Evolutionary conservation across 2,329 filamentous ascomycete genomes (phyloP).

Genomic region (Paecilomyces variotii): DNA sequence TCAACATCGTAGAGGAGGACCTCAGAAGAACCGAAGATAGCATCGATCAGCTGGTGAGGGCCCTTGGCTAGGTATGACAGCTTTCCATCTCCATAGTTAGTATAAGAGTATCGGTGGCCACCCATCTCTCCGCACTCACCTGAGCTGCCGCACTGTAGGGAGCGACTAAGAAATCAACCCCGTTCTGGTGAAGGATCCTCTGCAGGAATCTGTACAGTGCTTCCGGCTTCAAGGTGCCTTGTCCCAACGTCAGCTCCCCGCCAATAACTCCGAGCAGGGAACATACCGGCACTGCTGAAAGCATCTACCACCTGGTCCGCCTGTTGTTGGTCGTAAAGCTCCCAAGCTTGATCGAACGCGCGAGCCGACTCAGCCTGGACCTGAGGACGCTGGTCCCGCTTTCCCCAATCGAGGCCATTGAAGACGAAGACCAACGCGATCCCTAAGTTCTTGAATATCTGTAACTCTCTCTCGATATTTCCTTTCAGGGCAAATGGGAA

Average conservation of each 20-base stretch:
- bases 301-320: constrained; percentile 72
- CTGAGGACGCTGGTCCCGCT: constrained; percentile 57
- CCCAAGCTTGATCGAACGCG: constrained; percentile 75
- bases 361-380: constrained; percentile 56
- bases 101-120: background rate
- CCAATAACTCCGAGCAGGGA: background rate
- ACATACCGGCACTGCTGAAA: constrained; percentile 74
- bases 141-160: constrained; percentile 84
- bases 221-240: constrained; percentile 63
- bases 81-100: constrained; percentile 10
- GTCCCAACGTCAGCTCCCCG: constrained; percentile 18
- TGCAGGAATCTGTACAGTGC: constrained; percentile 72
- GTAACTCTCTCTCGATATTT: constrained; percentile 69
- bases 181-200: constrained; percentile 59
- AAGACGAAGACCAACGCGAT: constrained; percentile 87
- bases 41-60: constrained; percentile 59
- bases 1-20: constrained; percentile 77
- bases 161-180: constrained; percentile 69
- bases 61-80: constrained; percentile 71
- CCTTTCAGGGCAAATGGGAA: constrained; percentile 69
- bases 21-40: constrained; percentile 76
- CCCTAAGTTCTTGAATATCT: constrained; percentile 59
- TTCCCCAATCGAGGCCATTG: constrained; percentile 73
- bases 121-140: constrained; percentile 41
- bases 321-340: constrained; percentile 71